These are phyloP conservation scores for Leucosporidium creatinivorum DNA, from an alignment of 768 basidiomycete genomes.

Conservation along the genomic window DNA sequence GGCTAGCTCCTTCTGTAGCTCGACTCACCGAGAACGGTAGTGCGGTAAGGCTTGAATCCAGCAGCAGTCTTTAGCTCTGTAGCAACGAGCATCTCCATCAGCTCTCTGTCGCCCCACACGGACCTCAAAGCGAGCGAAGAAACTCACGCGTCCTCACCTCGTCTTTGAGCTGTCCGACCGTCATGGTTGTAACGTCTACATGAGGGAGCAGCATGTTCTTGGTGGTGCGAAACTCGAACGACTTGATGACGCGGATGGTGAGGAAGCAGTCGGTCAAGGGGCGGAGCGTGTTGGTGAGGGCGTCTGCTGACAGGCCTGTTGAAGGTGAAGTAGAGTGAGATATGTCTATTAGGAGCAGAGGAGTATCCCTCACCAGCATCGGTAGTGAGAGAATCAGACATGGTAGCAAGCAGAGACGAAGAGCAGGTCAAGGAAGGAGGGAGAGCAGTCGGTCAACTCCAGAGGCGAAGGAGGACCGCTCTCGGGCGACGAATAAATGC, in stretches of 20 bases:
- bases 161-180: constrained; percentile 71
- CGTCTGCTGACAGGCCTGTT: not conserved
- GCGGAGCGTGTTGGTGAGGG: constrained; percentile 57
- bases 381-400: no score
- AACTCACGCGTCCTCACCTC: constrained; percentile 16
- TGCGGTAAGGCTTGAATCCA: constrained; percentile 85
- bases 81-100: not conserved
- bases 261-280: constrained; percentile 72
- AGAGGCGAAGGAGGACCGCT: no score
- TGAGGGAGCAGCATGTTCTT: constrained; percentile 75
- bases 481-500: no score
- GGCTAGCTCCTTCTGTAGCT: no score
- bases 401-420: no score
- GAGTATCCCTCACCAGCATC: not conserved
- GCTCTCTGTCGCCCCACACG: not conserved
- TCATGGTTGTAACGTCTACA: constrained; percentile 69
- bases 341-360: not conserved
- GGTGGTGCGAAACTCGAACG: constrained; percentile 85
- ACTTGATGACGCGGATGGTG: constrained; percentile 89
- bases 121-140: not conserved
- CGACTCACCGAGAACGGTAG: constrained; percentile 56
- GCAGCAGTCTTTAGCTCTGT: constrained; percentile 64
- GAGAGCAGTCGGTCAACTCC: no score
- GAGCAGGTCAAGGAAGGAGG: no score
- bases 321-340: not conserved